Conservation (phyloP, 495 filamentous ascomycete species). For the Aspergillus coremiiformis region DNA sequence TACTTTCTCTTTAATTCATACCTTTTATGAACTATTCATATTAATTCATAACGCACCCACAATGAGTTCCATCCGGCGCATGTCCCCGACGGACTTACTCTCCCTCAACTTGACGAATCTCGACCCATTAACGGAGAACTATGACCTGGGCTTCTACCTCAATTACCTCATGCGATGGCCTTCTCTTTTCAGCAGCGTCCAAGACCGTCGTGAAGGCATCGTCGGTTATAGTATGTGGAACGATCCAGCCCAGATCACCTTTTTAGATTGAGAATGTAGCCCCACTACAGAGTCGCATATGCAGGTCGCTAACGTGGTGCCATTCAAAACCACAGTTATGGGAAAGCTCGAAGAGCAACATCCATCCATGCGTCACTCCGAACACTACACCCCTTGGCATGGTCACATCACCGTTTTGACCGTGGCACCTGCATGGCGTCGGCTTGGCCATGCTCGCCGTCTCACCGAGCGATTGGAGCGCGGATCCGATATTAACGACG, state of each 20-base stretch:
- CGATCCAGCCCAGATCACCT: not conserved
- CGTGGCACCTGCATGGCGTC: slow-evolving; percentile 76
- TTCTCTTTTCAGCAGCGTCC: slow-evolving; percentile 79
- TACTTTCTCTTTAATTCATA: not conserved
- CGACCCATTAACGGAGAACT: slow-evolving; percentile 92
- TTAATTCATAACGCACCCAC: slow-evolving; percentile 7
- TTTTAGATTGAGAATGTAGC: not conserved
- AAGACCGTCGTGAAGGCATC: slow-evolving; percentile 72
- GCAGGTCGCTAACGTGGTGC: not conserved
- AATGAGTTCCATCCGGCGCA: slow-evolving; percentile 65
- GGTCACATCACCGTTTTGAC: slow-evolving; percentile 96
- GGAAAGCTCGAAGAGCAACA: slow-evolving; percentile 91
- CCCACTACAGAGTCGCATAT: not conserved
- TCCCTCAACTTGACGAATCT: slow-evolving; percentile 80
- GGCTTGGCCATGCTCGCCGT: slow-evolving; percentile 74
- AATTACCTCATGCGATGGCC: slow-evolving; percentile 95
- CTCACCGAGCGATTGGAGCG: slow-evolving; percentile 73
- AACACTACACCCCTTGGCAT: slow-evolving; percentile 93
- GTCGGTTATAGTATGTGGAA: slow-evolving; percentile 76
- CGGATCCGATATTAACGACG: slow-evolving; percentile 67
- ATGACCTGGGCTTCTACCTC: slow-evolving; percentile 89
- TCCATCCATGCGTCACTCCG: slow-evolving; percentile 55
- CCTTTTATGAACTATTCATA: not conserved
- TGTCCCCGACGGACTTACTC: slow-evolving; percentile 66
- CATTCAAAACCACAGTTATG: slow-evolving; percentile 60